Evolutionary conservation across 805 yeast species (phyloP).

Genomic region (Teunomyces atbi): DNA sequence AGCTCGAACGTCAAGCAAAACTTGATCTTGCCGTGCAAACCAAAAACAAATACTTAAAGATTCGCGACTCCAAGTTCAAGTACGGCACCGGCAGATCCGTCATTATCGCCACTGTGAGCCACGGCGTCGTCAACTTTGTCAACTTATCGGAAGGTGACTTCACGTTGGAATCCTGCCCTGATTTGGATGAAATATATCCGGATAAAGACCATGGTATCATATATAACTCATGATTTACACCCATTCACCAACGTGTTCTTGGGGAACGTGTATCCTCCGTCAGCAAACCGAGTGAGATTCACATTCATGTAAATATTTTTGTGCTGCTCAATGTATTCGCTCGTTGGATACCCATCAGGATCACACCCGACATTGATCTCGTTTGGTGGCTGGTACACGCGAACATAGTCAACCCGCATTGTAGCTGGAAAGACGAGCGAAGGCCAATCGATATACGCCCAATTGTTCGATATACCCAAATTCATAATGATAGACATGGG

Average conservation of each 20-base stretch:
- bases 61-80: slow-evolving; percentile 44
- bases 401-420: slow-evolving; percentile 78
- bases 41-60: slow-evolving; percentile 26
- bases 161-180: slow-evolving; percentile 18
- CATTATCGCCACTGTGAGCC: slow-evolving; percentile 69
- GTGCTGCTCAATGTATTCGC: slow-evolving; percentile 76
- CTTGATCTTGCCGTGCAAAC: slow-evolving; percentile 19
- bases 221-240: slow-evolving; percentile 7
- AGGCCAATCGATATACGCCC: slow-evolving; percentile 46
- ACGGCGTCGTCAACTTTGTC: slow-evolving; percentile 72
- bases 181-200: slow-evolving; percentile 17
- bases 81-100: slow-evolving; percentile 51
- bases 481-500: slow-evolving; percentile 65
- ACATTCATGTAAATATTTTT: slow-evolving; percentile 62
- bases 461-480: slow-evolving; percentile 38
- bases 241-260: slow-evolving; percentile 8
- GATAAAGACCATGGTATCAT: slow-evolving; percentile 18
- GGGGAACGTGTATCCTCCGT: slow-evolving; percentile 59
- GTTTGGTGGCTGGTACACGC: slow-evolving; percentile 82
- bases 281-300: slow-evolving; percentile 72
- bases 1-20: slow-evolving; percentile 26
- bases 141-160: slow-evolving; percentile 52
- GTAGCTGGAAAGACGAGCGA: slow-evolving; percentile 73
- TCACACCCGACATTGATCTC: slow-evolving; percentile 71
- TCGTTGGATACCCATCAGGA: slow-evolving; percentile 81